Percentiles rank a stretch among this genome's conserved stretches.
phyloP scores from a whole-genome alignment of 345 rosid genomes.

The Clarkia xantiana region DNA sequence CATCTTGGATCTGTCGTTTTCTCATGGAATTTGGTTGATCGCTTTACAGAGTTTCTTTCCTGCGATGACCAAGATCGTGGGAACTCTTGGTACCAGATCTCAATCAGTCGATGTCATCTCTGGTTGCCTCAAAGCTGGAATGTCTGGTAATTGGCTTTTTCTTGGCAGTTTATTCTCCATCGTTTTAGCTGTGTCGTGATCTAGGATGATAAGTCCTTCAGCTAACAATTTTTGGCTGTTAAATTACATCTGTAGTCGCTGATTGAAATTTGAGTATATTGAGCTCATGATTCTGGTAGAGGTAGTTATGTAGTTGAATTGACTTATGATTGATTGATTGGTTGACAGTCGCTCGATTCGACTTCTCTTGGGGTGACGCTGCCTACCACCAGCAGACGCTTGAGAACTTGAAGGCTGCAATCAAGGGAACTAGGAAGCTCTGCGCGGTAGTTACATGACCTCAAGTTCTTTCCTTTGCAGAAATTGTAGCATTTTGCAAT shows the following conservation, averaged over 20 bases:
- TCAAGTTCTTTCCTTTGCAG: neutral
- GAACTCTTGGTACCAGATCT: conserved; percentile 80
- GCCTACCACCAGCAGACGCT: conserved; percentile 54
- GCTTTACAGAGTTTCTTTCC: conserved; percentile 66
- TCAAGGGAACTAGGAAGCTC: conserved; percentile 46
- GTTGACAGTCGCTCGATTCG: conserved; percentile 47
- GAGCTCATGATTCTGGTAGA: neutral
- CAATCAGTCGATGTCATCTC: conserved; percentile 64
- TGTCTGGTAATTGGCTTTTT: conserved; percentile 46
- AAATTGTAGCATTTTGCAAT: neutral
- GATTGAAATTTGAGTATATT: neutral
- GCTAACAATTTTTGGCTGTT: too few relatives aligned
- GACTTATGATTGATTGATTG: conserved; percentile 1
- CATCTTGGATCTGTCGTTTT: conserved; percentile 2
- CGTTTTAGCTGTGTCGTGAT: neutral
- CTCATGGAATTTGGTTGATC: neutral
- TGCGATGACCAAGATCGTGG: conserved; percentile 93
- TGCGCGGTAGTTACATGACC: conserved; percentile 24
- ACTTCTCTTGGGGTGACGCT: conserved; percentile 59
- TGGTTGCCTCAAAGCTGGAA: conserved; percentile 75
- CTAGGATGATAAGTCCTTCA: too few relatives aligned
- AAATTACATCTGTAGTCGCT: too few relatives aligned
- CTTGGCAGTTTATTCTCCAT: neutral
- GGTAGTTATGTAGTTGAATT: neutral
- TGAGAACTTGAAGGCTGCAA: conserved; percentile 44